phyloP scores from a whole-genome alignment of 163 green algal species.

The Picocystis sp. region DNA sequence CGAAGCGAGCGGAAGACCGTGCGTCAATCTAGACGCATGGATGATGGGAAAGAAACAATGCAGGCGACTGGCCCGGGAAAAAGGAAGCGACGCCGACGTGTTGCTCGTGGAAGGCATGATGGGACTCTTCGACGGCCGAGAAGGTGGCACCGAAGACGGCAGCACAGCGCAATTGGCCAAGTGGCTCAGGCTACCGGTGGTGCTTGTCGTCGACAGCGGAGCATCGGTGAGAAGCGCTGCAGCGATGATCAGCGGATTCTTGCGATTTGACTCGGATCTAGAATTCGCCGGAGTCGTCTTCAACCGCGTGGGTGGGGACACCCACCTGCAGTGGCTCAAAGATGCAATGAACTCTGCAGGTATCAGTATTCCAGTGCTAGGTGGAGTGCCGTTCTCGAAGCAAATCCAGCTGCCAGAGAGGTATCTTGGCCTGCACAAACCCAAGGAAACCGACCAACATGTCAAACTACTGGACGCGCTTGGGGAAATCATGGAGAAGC shows the following conservation, averaged over 20 bases:
- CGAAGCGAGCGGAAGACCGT: slow-evolving; percentile 45
- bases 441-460: slow-evolving; percentile 10
- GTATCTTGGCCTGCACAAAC: slow-evolving; percentile 39
- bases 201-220: slow-evolving; percentile 68
- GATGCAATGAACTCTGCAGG: slow-evolving; percentile 10
- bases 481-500: slow-evolving; percentile 21
- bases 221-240: slow-evolving; percentile 41
- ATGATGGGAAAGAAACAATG: slow-evolving; percentile 40
- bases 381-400: slow-evolving; percentile 10
- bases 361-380: slow-evolving; percentile 13
- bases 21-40: slow-evolving; percentile 67
- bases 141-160: slow-evolving; percentile 48
- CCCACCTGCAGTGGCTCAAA: slow-evolving; percentile 7
- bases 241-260: slow-evolving; percentile 53
- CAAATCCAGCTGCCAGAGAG: slow-evolving; percentile 29
- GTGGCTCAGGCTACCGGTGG: slow-evolving; percentile 50
- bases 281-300: slow-evolving; percentile 38
- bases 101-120: slow-evolving; percentile 63
- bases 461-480: slow-evolving; percentile 17
- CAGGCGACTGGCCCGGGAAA: slow-evolving; percentile 26
- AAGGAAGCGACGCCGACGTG: slow-evolving; percentile 39
- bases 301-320: slow-evolving; percentile 21
- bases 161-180: slow-evolving; percentile 69
- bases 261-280: slow-evolving; percentile 34
- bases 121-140: slow-evolving; percentile 62